Evolutionary conservation across 2,329 filamentous ascomycete species (phyloP).

Genomic region (Arachnomyces sp.): DNA sequence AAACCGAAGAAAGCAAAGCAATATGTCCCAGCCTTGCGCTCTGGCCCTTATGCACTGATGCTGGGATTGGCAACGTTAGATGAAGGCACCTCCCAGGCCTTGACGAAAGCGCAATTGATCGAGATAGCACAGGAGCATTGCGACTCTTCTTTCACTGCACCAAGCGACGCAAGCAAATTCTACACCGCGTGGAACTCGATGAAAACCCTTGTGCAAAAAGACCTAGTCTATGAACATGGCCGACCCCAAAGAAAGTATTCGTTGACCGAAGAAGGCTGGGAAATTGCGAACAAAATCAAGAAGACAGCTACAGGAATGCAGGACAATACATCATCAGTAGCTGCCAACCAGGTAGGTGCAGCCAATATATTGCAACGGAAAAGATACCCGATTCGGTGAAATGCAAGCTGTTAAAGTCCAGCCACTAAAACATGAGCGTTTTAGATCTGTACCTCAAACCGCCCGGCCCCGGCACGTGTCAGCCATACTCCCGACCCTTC

Average conservation of each 20-base stretch:
- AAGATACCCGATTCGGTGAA: too few relatives aligned
- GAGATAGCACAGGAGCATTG: slow-evolving; percentile 63
- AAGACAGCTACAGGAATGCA: slow-evolving; percentile 33
- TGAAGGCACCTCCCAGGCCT: slow-evolving; percentile 47
- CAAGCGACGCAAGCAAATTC: slow-evolving; percentile 59
- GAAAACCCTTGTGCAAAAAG: slow-evolving; percentile 65
- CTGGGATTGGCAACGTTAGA: slow-evolving; percentile 56
- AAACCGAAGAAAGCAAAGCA: slow-evolving; percentile 51
- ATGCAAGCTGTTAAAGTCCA: background rate
- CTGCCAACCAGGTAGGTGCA: slow-evolving; percentile 1
- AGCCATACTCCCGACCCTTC: background rate
- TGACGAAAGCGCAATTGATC: slow-evolving; percentile 63
- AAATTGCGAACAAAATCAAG: slow-evolving; percentile 60
- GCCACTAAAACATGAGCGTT: background rate
- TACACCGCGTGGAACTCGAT: slow-evolving; percentile 81
- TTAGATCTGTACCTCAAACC: background rate
- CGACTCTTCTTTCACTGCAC: slow-evolving; percentile 64
- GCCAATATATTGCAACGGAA: too few relatives aligned
- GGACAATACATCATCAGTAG: background rate
- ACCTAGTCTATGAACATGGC: slow-evolving; percentile 64
- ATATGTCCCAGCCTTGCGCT: slow-evolving; percentile 66
- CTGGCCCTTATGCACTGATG: slow-evolving; percentile 66
- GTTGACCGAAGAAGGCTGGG: slow-evolving; percentile 71
- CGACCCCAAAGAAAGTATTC: slow-evolving; percentile 61
- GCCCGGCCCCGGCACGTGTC: background rate